Percentiles rank a stretch among this genome's conserved stretches.
These are phyloP conservation scores for Arxiozyma bovina DNA, from an alignment of 1,139 yeast genomes.

Conservation along the genomic window DNA sequence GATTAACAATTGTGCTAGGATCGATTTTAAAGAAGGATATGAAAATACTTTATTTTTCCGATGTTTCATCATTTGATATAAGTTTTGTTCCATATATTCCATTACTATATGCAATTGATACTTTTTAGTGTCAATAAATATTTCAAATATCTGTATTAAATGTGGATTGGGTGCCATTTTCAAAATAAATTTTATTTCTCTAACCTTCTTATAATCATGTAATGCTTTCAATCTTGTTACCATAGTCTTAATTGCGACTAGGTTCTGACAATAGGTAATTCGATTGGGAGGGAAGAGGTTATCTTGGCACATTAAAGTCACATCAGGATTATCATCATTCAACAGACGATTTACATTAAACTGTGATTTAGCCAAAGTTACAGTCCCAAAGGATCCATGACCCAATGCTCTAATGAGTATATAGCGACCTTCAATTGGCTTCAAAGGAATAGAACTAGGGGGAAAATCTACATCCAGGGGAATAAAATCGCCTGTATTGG, in stretches of 20 bases:
- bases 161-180: conserved; percentile 64
- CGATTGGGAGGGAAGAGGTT: conserved; percentile 25
- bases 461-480: conserved; percentile 34
- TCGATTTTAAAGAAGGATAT: conserved; percentile 50
- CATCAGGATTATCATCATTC: conserved; percentile 3
- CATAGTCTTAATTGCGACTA: conserved; percentile 84
- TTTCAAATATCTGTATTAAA: conserved; percentile 65
- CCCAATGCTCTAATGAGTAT: conserved; percentile 50
- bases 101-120: conserved; percentile 68
- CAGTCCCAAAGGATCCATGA: conserved; percentile 72
- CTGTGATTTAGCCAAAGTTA: conserved; percentile 48
- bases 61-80: conserved; percentile 61
- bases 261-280: conserved; percentile 32
- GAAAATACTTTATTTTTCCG: conserved; percentile 47
- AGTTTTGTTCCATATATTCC: conserved; percentile 81
- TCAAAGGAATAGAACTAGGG: conserved; percentile 37
- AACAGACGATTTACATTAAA: conserved; percentile 17
- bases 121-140: conserved; percentile 57
- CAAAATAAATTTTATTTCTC: conserved; percentile 67
- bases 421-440: conserved; percentile 40
- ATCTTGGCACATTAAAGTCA: conserved; percentile 38
- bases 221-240: conserved; percentile 42
- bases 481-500: conserved; percentile 2
- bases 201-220: conserved; percentile 53
- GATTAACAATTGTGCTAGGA: conserved; percentile 58